Percentiles rank a stretch among this genome's conserved stretches.
These are phyloP conservation scores for Zizania latifolia DNA, from an alignment of 176 grass and related monocot genomes.

Conservation along the genomic window DNA sequence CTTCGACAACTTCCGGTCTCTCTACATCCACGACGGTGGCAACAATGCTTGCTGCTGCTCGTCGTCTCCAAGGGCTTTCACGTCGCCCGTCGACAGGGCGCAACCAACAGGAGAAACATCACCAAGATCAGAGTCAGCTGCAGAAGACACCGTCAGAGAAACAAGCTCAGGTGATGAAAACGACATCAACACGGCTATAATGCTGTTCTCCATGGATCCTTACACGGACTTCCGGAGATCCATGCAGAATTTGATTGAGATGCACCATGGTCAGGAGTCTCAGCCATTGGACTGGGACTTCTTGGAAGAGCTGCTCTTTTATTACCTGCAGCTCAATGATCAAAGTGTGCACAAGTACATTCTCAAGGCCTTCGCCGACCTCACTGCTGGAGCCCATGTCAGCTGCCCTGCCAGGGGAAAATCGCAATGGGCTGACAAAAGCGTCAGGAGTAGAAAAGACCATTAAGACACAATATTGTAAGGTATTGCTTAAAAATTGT, in stretches of 20 bases:
- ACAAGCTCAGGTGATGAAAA: neutral
- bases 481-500: neutral
- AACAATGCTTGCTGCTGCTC: neutral
- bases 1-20: slow-evolving; percentile 68
- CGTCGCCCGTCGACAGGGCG: neutral
- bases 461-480: neutral
- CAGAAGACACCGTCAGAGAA: neutral
- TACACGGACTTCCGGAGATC: slow-evolving; percentile 64
- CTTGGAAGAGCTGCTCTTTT: slow-evolving; percentile 68
- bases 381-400: slow-evolving; percentile 34
- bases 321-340: slow-evolving; percentile 82
- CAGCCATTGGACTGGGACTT: slow-evolving; percentile 83
- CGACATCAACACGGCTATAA: slow-evolving; percentile 13
- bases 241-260: slow-evolving; percentile 56
- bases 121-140: neutral
- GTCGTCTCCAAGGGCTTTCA: slow-evolving; percentile 9
- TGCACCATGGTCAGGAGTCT: slow-evolving; percentile 21
- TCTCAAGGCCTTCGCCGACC: slow-evolving; percentile 54
- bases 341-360: slow-evolving; percentile 64
- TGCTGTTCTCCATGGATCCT: slow-evolving; percentile 59
- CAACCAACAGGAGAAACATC: neutral
- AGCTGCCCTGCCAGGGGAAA: neutral
- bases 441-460: slow-evolving; percentile 7
- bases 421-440: slow-evolving; percentile 8
- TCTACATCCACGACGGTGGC: slow-evolving; percentile 41